Base-by-base conservation (phyloP, 1,139 yeast species). In the Kodamaea sp. region DNA sequence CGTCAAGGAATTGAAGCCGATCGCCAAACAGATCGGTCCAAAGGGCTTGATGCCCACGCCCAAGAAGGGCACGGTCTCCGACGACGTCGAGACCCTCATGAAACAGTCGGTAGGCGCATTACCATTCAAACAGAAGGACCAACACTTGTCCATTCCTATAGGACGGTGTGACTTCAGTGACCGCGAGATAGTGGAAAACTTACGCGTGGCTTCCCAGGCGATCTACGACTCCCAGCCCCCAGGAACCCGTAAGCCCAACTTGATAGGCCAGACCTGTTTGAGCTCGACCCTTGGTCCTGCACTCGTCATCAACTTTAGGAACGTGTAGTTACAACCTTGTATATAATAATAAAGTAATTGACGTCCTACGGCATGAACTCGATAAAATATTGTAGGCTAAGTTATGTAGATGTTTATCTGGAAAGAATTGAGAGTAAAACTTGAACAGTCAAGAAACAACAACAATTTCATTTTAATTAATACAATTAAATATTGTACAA, bases 1-100 rank as follows among this genome's bases (percentile, higher is more conserved):
- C 43, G 74, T 76, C 25, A 63, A 76, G 18, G 71, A 75, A 26
- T 70, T 92, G 48, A 75, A 73, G 43, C 70, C 75, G 34, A 66
- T 88, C 22, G 96, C 95, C 19, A 77, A 89, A 53, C 69, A 75
- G 11, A 71, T 94, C 46, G 97, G 98, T 40, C 95, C 96, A 26
- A 80, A 74, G 52, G 96, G 96, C 19, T 73, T 92, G 45, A 83
- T 90, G 87, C 98, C 98, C 31, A 74, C 77, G 31, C 78, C 77
- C 12, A 90, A 89, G 64, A 84, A 81, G 55, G 95, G 96, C 11
- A 90, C 97, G 2, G 94, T 92, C 12, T 71, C 87, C 1, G 78
- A 76, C n/a, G 78, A 87, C 47, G 63, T 87, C 24, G 67, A 63
- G 20, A 58, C 61, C 8, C 64, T 83, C 41, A 72, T 89, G 43